Conservation (phyloP, 331 rosid species). For the Cydonia oblonga region DNA sequence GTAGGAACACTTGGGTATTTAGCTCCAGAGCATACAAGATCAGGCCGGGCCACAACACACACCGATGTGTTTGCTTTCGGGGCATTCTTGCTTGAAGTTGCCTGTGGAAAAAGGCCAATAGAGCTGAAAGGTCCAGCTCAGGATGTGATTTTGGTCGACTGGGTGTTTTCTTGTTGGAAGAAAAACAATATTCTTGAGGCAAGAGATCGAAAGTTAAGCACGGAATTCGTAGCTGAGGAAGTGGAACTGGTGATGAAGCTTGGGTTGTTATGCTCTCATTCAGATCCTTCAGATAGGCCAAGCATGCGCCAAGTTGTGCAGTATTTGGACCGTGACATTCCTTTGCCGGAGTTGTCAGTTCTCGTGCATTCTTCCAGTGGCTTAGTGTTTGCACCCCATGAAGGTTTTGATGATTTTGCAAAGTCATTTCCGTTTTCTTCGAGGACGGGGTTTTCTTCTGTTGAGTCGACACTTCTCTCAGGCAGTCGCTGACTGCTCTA, state of each 20-base stretch:
- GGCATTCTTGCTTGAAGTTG: slow-evolving; percentile 30
- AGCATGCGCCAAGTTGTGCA: slow-evolving; percentile 23
- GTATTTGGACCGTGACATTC: slow-evolving; percentile 20
- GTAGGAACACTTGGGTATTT: slow-evolving; percentile 33
- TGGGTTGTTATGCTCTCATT: slow-evolving; percentile 24
- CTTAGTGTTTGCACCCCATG: slow-evolving; percentile 8
- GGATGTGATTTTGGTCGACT: slow-evolving; percentile 21
- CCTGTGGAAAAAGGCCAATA: slow-evolving; percentile 26
- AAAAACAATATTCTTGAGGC: slow-evolving; percentile 5
- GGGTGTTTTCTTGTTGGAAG: slow-evolving; percentile 12
- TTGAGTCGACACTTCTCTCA: slow-evolving; percentile 36
- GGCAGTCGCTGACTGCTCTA: slow-evolving; percentile 34
- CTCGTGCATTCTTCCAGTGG: slow-evolving; percentile 16
- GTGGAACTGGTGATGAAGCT: slow-evolving; percentile 28
- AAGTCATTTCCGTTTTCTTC: slow-evolving; percentile 28
- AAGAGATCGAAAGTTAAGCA: slow-evolving; percentile 11
- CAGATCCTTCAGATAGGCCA: slow-evolving; percentile 13
- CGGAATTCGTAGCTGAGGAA: slow-evolving; percentile 1
- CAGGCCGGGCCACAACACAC: slow-evolving; percentile 18
- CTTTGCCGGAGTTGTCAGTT: slow-evolving; percentile 16
- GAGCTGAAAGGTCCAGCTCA: not conserved
- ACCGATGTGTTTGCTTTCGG: slow-evolving; percentile 20
- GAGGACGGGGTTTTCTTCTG: slow-evolving; percentile 16
- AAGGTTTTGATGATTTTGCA: slow-evolving; percentile 22
- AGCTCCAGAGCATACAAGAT: slow-evolving; percentile 24